Base-by-base conservation (phyloP, 1,139 yeast species). In the Magnusiomyces starmeri region DNA sequence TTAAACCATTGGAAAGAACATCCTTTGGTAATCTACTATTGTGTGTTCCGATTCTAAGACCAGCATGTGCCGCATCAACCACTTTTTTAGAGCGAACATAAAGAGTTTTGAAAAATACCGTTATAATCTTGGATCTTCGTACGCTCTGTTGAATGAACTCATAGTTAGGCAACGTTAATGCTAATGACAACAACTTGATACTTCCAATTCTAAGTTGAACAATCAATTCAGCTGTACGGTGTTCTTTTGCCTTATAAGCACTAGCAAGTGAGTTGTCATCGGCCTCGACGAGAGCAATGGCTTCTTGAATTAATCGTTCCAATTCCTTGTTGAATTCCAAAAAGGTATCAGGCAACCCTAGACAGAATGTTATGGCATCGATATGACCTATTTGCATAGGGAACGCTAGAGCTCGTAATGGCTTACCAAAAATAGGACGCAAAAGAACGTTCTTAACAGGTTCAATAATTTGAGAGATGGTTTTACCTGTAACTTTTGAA, bases 331-430 rank as follows among this genome's bases (percentile, higher is more conserved):
- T 87, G 65, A 88, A 90, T 9, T 85, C 83, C 60, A 92, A 72
- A 61, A 92, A 89, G 0, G 96, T 79, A 56, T 85, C 80, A 8
- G 87, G 92, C 48, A 92, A 74, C 1, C 84, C 81, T 56, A 94
- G 72, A 63, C 97, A 92, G 66, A 83, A 94, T 0, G 95, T 83
- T 14, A 94, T 87, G 1, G 97, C 98, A 69, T 92, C 98, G 56
- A 94, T 89, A 66, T 92, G 90, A 34, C 98, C 98, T 54, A 94
- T 92, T 70, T 94, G 98, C 96, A 90, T 92, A 2, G 97, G 95
- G 71, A 94, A 92, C 0, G 99, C 98, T 56, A 94, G 75, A 0
- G 98, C 98, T 57, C 99, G 76, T 55, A 94, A 71, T 1, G 99
- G 99, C 64, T 94, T 94, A 6, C 96, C 96, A 71, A 92, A 94